These are phyloP conservation scores for Limonomyces culmigenus DNA, from an alignment of 1,284 basidiomycete genomes.

Conservation along the genomic window DNA sequence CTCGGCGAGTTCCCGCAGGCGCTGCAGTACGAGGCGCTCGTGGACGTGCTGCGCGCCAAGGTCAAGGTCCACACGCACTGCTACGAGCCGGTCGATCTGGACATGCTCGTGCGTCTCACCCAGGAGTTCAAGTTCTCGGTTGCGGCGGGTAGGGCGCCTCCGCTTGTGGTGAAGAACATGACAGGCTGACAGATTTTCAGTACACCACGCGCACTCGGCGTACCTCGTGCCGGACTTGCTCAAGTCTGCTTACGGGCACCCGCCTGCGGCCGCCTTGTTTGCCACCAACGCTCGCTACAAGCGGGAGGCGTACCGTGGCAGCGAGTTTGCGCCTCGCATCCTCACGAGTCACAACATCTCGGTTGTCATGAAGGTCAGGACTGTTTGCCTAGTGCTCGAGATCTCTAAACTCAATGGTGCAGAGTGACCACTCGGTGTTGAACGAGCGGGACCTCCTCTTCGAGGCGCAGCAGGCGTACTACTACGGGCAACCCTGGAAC, in stretches of 20 bases:
- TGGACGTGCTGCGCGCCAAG: slow-evolving; percentile 61
- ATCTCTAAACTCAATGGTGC: slow-evolving; percentile 8
- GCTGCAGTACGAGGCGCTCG: slow-evolving; percentile 62
- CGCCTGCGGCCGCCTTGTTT: slow-evolving; percentile 40
- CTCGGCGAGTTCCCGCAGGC: slow-evolving; percentile 56
- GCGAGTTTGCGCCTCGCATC: slow-evolving; percentile 64
- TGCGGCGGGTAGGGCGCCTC: slow-evolving; percentile 13
- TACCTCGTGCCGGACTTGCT: slow-evolving; percentile 38
- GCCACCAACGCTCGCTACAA: slow-evolving; percentile 23
- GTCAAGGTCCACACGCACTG: slow-evolving; percentile 55
- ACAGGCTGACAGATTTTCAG: slow-evolving; percentile 13
- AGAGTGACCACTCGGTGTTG: slow-evolving; percentile 56
- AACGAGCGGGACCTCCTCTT: slow-evolving; percentile 49
- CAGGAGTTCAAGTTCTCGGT: slow-evolving; percentile 34
- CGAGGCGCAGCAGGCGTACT: slow-evolving; percentile 56
- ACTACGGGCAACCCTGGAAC: slow-evolving; percentile 30
- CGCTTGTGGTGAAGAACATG: neutral
- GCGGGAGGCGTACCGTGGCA: slow-evolving; percentile 41
- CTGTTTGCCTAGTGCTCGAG: slow-evolving; percentile 4
- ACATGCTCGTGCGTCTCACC: slow-evolving; percentile 44
- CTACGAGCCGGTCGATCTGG: slow-evolving; percentile 70
- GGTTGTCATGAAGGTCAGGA: slow-evolving; percentile 48
- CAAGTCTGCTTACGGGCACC: slow-evolving; percentile 38
- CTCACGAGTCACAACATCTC: slow-evolving; percentile 47
- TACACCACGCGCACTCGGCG: slow-evolving; percentile 44